Evolutionary conservation across 2,329 filamentous ascomycete genomes (phyloP).

Genomic region (Pseudocercospora cruenta): DNA sequence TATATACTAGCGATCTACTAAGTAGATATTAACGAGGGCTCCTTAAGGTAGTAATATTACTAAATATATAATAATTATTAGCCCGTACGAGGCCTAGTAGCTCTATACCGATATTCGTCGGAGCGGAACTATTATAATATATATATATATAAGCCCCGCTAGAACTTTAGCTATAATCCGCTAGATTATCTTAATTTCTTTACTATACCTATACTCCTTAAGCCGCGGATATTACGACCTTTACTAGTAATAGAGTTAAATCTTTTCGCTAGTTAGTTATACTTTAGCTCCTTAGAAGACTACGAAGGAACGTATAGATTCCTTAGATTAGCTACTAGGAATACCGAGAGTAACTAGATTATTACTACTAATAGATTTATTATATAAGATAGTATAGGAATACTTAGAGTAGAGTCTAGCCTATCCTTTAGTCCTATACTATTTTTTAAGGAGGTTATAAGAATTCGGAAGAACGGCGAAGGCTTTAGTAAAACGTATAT

Average conservation of each 20-base stretch:
- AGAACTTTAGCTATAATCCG: neutral
- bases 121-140: neutral
- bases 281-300: neutral
- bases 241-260: neutral
- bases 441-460: neutral
- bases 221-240: neutral
- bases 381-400: neutral
- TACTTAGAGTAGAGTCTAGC: neutral
- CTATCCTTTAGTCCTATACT: neutral
- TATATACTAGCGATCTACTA: neutral
- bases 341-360: neutral
- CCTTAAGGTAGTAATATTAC: neutral
- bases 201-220: neutral
- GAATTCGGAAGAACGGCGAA: neutral
- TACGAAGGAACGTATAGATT: neutral
- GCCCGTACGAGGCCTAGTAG: neutral
- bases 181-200: neutral
- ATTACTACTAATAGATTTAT: neutral
- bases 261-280: neutral
- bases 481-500: neutral
- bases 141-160: neutral
- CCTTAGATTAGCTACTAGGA: neutral
- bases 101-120: neutral
- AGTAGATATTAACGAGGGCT: neutral
- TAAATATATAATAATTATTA: neutral